These are phyloP conservation scores for Coccomyxa sp. DNA, from an alignment of 139 green algal genomes.

Conservation along the genomic window DNA sequence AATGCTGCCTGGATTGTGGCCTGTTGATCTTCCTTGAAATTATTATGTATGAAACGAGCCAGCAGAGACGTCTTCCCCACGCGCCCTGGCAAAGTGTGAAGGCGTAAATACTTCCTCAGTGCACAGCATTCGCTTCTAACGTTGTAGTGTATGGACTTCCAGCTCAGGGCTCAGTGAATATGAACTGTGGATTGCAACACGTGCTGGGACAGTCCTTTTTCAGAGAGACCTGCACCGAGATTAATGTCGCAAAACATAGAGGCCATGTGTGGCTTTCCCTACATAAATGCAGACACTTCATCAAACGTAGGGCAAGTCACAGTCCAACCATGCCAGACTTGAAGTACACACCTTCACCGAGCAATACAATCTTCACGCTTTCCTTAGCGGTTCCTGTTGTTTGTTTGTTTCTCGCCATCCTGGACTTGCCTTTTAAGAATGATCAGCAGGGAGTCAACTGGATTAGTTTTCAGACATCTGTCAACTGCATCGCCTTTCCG, in stretches of 20 bases:
- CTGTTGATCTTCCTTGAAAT: slow-evolving; percentile 13
- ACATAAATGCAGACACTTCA: too few species aligned
- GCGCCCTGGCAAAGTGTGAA: slow-evolving; percentile 4
- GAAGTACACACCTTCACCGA: slow-evolving; percentile 13
- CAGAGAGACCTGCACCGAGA: not conserved
- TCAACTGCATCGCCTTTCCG: too few species aligned
- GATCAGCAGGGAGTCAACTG: too few species aligned
- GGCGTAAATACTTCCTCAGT: not conserved
- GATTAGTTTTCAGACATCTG: too few species aligned
- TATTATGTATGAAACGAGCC: slow-evolving; percentile 2
- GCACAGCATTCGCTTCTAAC: not conserved
- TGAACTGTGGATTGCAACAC: not conserved
- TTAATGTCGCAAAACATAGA: not conserved
- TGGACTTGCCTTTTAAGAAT: too few species aligned
- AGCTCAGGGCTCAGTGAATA: not conserved
- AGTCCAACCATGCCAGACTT: too few species aligned
- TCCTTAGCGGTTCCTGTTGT: not conserved
- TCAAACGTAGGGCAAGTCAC: too few species aligned
- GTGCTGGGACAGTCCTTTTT: not conserved
- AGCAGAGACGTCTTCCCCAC: slow-evolving; percentile 22
- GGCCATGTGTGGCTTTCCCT: not conserved
- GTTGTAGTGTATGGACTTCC: not conserved
- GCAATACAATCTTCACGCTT: slow-evolving; percentile 16
- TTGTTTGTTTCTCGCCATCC: too few species aligned
- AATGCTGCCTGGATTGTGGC: slow-evolving; percentile 16